These are phyloP conservation scores for Ceratocystis ficicola DNA, from an alignment of 2,329 filamentous ascomycete species.

Conservation along the genomic window DNA sequence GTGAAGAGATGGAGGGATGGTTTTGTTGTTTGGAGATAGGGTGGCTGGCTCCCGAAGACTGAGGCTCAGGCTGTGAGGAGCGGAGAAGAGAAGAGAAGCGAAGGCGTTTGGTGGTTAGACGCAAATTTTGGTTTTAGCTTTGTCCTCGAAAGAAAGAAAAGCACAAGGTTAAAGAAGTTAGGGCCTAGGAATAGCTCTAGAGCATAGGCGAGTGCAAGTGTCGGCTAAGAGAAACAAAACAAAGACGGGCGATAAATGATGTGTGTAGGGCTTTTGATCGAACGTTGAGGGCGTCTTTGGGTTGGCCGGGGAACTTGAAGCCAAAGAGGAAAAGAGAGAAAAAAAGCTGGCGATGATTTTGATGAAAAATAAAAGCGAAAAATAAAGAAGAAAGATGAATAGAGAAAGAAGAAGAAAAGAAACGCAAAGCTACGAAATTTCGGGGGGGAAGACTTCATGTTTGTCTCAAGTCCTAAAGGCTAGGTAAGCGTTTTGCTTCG, in stretches of 20 bases:
- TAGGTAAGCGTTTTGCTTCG: not conserved
- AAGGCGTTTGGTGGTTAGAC: not conserved
- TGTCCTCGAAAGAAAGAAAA: not conserved
- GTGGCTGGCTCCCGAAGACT: not conserved
- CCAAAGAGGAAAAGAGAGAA: not conserved
- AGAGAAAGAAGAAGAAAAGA: not conserved
- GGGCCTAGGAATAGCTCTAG: not conserved
- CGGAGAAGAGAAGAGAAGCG: slow-evolving; percentile 2
- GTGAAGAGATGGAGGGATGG: slow-evolving; percentile 1
- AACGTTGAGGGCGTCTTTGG: not conserved
- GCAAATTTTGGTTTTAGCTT: not conserved
- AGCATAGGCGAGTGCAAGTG: not conserved
- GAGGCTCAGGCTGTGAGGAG: slow-evolving; percentile 8
- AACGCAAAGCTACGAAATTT: not conserved
- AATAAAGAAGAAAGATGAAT: slow-evolving; percentile 13
- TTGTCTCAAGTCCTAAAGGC: not conserved
- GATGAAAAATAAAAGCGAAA: slow-evolving; percentile 8
- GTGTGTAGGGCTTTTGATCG: not conserved
- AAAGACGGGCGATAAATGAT: not conserved
- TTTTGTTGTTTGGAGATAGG: not conserved
- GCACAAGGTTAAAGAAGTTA: not conserved
- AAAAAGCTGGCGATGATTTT: slow-evolving; percentile 1
- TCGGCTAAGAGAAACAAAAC: not conserved
- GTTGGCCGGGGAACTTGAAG: not conserved
- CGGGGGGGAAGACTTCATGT: not conserved